These are phyloP conservation scores for Mycena leptocephala DNA, from an alignment of 768 basidiomycete genomes.

Conservation along the genomic window DNA sequence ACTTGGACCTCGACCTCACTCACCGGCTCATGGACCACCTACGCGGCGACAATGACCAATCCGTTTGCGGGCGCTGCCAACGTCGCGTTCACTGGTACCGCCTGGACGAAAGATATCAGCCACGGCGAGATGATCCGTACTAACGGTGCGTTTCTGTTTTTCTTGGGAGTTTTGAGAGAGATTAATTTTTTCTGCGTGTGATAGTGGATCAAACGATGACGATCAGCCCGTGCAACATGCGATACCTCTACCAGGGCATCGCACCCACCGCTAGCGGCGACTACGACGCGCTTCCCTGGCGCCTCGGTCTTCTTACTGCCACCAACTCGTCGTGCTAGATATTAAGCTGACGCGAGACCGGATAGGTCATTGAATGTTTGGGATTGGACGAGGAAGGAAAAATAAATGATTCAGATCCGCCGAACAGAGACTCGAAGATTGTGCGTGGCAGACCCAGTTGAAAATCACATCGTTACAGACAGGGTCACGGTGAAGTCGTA, in stretches of 20 bases:
- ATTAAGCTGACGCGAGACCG: too few relatives aligned
- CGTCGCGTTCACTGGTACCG: slow-evolving; percentile 1
- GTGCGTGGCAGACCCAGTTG: too few relatives aligned
- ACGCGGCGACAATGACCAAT: background rate
- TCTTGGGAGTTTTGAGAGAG: too few relatives aligned
- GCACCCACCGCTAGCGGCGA: background rate
- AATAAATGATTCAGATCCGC: too few relatives aligned
- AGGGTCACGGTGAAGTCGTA: too few relatives aligned
- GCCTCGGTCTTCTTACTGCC: background rate
- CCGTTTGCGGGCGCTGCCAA: slow-evolving; percentile 1
- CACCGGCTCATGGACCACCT: background rate
- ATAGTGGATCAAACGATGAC: slow-evolving; percentile 13
- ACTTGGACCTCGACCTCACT: background rate
- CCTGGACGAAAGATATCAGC: slow-evolving; percentile 8
- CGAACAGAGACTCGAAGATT: too few relatives aligned
- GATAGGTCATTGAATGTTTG: too few relatives aligned
- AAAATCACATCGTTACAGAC: too few relatives aligned
- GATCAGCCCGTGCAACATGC: slow-evolving; percentile 7
- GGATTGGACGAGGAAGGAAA: too few relatives aligned
- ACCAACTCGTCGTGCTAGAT: background rate
- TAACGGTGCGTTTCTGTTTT: too few relatives aligned
- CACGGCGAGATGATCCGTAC: slow-evolving; percentile 12
- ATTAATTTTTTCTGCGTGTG: too few relatives aligned
- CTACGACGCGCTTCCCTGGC: slow-evolving; percentile 1
- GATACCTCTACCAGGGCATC: slow-evolving; percentile 1